phyloP scores from a whole-genome alignment of 208 protist species.

The Trypanosomatidae sp. region DNA sequence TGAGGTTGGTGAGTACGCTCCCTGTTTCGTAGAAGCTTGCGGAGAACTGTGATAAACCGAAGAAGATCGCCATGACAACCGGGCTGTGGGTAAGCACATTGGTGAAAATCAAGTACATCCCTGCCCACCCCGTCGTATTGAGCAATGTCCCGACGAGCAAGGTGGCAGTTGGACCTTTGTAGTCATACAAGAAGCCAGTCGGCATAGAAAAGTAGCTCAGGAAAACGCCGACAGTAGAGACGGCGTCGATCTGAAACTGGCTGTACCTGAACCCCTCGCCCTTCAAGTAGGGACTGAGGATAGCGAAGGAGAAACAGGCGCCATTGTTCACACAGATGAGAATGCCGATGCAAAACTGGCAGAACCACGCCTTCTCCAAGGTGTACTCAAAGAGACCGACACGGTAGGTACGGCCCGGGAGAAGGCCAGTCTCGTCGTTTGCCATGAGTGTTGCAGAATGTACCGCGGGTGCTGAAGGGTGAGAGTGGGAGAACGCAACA shows the following conservation, averaged over 20 bases:
- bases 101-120: constrained; percentile 74
- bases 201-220: constrained; percentile 86
- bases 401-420: neutral
- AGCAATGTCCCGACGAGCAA: constrained; percentile 58
- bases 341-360: constrained; percentile 80
- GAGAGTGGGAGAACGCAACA: neutral
- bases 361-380: constrained; percentile 69
- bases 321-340: constrained; percentile 80
- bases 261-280: constrained; percentile 46
- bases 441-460: neutral
- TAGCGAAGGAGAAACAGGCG: constrained; percentile 77
- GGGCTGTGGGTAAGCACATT: constrained; percentile 41
- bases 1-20: constrained; percentile 74
- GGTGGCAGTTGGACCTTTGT: constrained; percentile 47
- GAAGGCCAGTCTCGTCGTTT: neutral
- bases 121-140: constrained; percentile 69
- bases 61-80: constrained; percentile 61
- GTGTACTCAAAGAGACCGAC: constrained; percentile 13
- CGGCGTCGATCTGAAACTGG: constrained; percentile 58
- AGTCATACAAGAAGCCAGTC: constrained; percentile 77
- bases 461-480: neutral
- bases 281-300: constrained; percentile 79
- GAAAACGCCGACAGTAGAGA: constrained; percentile 74
- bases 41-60: constrained; percentile 75
- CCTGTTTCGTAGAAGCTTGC: constrained; percentile 85